Evolutionary conservation across 2,329 filamentous ascomycete genomes (phyloP).

Genomic region (Alternaria brassicicola): DNA sequence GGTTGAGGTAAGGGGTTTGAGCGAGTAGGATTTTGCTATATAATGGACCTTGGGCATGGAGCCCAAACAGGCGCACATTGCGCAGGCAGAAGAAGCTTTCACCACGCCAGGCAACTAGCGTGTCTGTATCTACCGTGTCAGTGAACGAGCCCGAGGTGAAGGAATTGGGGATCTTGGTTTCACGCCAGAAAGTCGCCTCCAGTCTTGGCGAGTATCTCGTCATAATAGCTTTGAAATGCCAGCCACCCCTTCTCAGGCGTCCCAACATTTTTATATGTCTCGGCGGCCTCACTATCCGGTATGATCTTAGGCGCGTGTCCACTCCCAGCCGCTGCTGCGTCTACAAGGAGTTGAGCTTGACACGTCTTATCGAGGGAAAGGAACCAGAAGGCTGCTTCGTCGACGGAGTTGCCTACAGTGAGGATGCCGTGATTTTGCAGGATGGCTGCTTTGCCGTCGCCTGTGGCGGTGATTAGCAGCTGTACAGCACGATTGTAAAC

Average conservation of each 20-base stretch:
- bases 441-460: constrained; percentile 46
- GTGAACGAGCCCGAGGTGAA: background rate
- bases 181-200: constrained; percentile 56
- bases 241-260: constrained; percentile 60
- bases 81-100: background rate
- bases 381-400: constrained; percentile 57
- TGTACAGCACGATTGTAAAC: background rate
- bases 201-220: constrained; percentile 60
- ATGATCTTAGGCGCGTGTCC: constrained; percentile 52
- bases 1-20: no score
- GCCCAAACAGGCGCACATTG: background rate
- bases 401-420: constrained; percentile 49
- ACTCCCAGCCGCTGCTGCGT: constrained; percentile 48
- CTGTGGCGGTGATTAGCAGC: constrained; percentile 4
- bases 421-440: constrained; percentile 51
- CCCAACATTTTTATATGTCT: constrained; percentile 52
- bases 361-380: constrained; percentile 54
- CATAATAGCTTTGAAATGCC: constrained; percentile 61
- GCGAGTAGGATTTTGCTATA: no score
- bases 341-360: constrained; percentile 53
- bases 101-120: background rate
- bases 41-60: no score
- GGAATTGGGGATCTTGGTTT: background rate
- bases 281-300: constrained; percentile 48
- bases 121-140: background rate